Base-by-base conservation (phyloP, 306 rosid genomes). In the Dalbergia oliveri region DNA sequence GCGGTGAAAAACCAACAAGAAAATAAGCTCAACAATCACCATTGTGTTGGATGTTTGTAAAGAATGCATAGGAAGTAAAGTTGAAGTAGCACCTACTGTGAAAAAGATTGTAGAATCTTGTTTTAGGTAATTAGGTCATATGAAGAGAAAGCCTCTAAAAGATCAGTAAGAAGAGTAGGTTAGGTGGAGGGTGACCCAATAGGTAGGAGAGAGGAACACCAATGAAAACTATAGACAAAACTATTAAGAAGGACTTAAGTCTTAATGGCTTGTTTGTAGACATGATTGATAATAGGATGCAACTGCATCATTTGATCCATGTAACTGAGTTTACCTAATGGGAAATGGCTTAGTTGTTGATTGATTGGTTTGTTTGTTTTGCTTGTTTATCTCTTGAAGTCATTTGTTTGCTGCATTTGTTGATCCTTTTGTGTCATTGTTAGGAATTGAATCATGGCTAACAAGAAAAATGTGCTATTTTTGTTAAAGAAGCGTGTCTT, bases 351-450 rank as follows among this genome's bases (percentile, higher is more conserved):
- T 7, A 54, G 23, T 54, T 54, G 60, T 16, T 54, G 60, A 9
- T 54, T 54, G 60, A 1, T 16, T 54, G 21, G 23, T 62, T 1
- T 63, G 13, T 63, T 63, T 63, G 23, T 14, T 35, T 66, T 65
- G 43, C 57, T 51, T 19, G 43, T 57, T 68, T 57, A 23, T 26
- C 26, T 57, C 63, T 58, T 79, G 62, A 69, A 69, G n/a, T 44
- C 69, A 78, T 33, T 57, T 69, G 39, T 59, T 33, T 78, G 9
- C 35, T 11, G 56, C 58, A 34, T 14, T 26, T 77, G 66, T 49
- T 50, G 73, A 82, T 49, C 59, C 59, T 49, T 19, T 39, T 59
- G 66, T 21, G 51, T 59, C n/a, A 10, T 75, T 51, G 16, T 23
- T 18, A 26, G 37, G 23, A 54, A n/a, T 45, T 16, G 56, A 68